These are phyloP conservation scores for Talaromyces liani DNA, from an alignment of 495 filamentous ascomycete genomes.

Conservation along the genomic window DNA sequence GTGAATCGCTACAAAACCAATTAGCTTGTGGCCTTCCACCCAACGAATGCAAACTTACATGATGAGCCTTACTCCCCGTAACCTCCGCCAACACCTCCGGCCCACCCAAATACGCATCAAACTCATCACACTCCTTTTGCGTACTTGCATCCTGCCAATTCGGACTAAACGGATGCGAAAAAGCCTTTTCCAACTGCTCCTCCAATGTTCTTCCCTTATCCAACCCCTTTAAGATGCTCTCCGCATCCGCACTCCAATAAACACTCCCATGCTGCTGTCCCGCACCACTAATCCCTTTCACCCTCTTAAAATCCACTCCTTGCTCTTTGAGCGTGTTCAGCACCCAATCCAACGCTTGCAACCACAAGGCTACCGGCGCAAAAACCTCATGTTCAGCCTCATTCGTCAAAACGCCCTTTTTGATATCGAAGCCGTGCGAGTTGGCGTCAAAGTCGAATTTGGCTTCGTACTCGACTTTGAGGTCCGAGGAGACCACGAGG, in stretches of 20 bases:
- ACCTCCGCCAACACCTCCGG: constrained; percentile 61
- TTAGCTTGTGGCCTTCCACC: no score
- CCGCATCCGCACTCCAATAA: constrained; percentile 75
- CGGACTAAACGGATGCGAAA: constrained; percentile 81
- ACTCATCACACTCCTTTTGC: constrained; percentile 80
- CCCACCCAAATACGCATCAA: constrained; percentile 63
- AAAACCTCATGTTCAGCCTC: constrained; percentile 61
- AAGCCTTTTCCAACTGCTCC: constrained; percentile 64
- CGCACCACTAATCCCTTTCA: constrained; percentile 81
- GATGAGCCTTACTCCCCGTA: constrained; percentile 90
- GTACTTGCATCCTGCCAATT: constrained; percentile 99
- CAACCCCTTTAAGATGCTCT: constrained; percentile 52
- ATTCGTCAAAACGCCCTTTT: constrained; percentile 80
- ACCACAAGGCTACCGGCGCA: constrained; percentile 88
- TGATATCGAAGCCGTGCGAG: constrained; percentile 63
- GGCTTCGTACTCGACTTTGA: constrained; percentile 56
- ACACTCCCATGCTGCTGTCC: constrained; percentile 97
- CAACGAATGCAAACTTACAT: no score
- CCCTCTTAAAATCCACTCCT: constrained; percentile 66
- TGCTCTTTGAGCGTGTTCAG: constrained; percentile 61
- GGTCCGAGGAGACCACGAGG: constrained; percentile 69
- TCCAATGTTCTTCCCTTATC: constrained; percentile 53
- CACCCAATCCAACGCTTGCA: constrained; percentile 84
- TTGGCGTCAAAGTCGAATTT: constrained; percentile 47
- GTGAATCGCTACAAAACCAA: constrained; percentile 71